Evolutionary conservation across 257 asterid species (phyloP).

Genomic region (Solanum chiquidenum): DNA sequence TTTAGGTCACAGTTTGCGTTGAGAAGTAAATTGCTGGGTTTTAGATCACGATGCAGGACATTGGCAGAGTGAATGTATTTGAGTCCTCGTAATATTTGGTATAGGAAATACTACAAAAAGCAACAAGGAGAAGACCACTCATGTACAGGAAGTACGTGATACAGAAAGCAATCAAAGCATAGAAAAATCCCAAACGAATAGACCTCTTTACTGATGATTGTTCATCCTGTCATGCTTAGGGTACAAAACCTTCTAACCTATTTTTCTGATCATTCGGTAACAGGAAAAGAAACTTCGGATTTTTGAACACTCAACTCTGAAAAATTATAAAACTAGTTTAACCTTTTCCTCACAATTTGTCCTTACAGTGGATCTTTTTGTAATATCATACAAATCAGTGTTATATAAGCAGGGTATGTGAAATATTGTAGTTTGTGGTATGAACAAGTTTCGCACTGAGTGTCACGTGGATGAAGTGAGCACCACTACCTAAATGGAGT

Average conservation of each 20-base stretch:
- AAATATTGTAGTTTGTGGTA: background rate
- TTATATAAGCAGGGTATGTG: background rate
- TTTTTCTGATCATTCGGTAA: background rate
- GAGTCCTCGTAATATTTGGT: slow-evolving; percentile 89
- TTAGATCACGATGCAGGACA: slow-evolving; percentile 92
- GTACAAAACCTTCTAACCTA: background rate
- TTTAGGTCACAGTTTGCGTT: slow-evolving; percentile 85
- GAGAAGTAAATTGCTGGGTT: slow-evolving; percentile 86
- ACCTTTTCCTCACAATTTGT: background rate
- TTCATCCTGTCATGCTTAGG: background rate
- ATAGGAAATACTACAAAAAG: slow-evolving; percentile 75
- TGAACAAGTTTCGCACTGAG: background rate
- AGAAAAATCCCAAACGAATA: background rate
- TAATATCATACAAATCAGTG: background rate
- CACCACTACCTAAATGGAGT: background rate
- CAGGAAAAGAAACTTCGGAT: background rate
- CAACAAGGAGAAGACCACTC: background rate
- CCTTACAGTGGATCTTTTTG: background rate
- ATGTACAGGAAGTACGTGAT: background rate
- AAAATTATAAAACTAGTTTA: background rate
- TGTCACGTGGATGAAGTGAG: background rate
- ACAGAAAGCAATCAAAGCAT: background rate
- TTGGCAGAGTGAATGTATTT: slow-evolving; percentile 89
- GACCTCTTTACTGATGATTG: background rate
- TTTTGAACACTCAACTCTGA: background rate